Percentiles rank a stretch among this genome's conserved stretches.
phyloP scores from a whole-genome alignment of 192 early-diverging fungal genomes.

The Entomortierella lignicola region DNA sequence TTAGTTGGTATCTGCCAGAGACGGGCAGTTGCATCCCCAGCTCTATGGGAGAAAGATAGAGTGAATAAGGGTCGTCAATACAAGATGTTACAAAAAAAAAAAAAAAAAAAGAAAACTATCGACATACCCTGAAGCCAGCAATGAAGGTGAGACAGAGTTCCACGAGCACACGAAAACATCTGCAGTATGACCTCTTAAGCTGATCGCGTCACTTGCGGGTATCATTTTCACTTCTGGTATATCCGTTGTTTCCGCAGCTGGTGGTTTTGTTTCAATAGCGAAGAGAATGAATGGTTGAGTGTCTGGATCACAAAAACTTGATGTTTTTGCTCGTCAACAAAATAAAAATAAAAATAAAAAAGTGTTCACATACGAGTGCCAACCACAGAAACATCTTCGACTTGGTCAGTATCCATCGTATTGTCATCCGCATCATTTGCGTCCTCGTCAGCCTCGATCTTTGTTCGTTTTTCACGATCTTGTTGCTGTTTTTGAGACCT shows the following conservation, averaged over 20 bases:
- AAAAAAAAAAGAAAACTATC: background rate
- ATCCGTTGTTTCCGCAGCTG: conserved; percentile 24
- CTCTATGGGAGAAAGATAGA: conserved; percentile 55
- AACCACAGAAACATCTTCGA: conserved; percentile 39
- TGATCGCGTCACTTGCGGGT: conserved; percentile 60
- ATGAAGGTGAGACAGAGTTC: conserved; percentile 72
- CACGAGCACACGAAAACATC: conserved; percentile 84
- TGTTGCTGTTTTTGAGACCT: conserved; percentile 25
- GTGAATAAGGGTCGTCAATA: background rate
- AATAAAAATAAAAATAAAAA: conserved; percentile 1
- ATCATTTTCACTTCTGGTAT: conserved; percentile 41
- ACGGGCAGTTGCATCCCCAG: conserved; percentile 86
- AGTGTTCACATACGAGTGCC: conserved; percentile 28
- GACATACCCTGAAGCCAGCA: conserved; percentile 84
- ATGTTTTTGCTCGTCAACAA: no score
- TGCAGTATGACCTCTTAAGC: conserved; percentile 74
- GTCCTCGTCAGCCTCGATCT: conserved; percentile 43
- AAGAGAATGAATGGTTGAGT: background rate
- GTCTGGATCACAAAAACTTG: no score
- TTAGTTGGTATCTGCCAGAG: conserved; percentile 83
- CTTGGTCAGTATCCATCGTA: conserved; percentile 51
- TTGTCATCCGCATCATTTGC: conserved; percentile 45
- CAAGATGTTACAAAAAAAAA: background rate
- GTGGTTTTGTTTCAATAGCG: no score
- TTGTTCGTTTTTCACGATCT: conserved; percentile 61